phyloP scores from a whole-genome alignment of 768 basidiomycete genomes.

The Podaxis pistillaris region DNA sequence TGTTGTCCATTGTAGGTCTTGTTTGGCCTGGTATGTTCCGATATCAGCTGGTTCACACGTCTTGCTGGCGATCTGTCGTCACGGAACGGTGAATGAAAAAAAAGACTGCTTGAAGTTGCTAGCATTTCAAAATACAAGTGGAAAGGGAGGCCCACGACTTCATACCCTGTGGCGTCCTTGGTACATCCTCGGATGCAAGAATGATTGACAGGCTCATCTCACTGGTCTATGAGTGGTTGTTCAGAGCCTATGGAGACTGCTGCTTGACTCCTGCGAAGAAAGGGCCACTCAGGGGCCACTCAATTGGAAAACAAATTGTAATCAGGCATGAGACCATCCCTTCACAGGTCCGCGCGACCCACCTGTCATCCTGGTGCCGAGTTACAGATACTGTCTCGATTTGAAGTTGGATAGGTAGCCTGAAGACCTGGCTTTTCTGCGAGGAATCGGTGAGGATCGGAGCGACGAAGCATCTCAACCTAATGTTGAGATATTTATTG shows the following conservation, averaged over 20 bases:
- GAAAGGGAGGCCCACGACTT: background rate
- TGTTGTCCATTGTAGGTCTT: background rate
- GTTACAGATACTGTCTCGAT: slow-evolving; percentile 3
- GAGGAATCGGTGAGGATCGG: background rate
- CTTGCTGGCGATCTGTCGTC: background rate
- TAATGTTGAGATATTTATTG: background rate
- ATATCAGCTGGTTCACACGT: background rate
- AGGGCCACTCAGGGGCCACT: background rate
- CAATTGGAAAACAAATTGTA: background rate
- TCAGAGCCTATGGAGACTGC: background rate
- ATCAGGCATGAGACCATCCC: background rate
- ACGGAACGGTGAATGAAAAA: background rate
- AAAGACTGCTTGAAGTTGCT: background rate
- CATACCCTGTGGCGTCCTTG: background rate
- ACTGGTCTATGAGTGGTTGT: background rate
- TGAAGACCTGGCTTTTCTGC: background rate
- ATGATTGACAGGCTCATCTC: background rate
- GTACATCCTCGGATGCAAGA: background rate
- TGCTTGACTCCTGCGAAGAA: background rate
- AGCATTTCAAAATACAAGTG: background rate
- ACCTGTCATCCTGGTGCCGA: background rate
- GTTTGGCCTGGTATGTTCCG: slow-evolving; percentile 1
- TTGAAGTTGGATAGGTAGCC: background rate
- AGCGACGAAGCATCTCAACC: background rate
- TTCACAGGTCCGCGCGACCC: background rate